Percentiles rank a stretch among this genome's conserved stretches.
Conservation (phyloP, 83 land plant genomes). For the Diphasiastrum complanatum region DNA sequence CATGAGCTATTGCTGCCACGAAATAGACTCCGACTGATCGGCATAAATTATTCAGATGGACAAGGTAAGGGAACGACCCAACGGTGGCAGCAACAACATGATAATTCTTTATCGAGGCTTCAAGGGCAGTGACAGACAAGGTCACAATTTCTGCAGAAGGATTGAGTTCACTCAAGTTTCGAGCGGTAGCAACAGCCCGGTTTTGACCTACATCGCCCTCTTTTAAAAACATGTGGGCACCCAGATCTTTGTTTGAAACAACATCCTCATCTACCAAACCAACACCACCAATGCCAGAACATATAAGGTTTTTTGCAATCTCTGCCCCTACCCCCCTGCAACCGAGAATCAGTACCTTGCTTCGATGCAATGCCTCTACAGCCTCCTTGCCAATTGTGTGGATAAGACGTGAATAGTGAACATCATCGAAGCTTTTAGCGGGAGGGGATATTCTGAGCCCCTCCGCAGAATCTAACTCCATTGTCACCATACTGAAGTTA, state of each 20-base stretch:
- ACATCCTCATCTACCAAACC: slow-evolving; percentile 42
- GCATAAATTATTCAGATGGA: slow-evolving; percentile 30
- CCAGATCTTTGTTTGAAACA: slow-evolving; percentile 32
- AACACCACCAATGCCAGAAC: slow-evolving; percentile 34
- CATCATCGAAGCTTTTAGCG: too few relatives aligned
- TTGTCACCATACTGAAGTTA: too few relatives aligned
- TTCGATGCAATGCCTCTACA: slow-evolving; percentile 21
- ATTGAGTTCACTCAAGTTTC: slow-evolving; percentile 27
- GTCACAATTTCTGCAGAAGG: slow-evolving; percentile 21
- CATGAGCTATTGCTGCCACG: slow-evolving; percentile 29
- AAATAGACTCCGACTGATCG: slow-evolving; percentile 30
- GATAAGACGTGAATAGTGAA: slow-evolving; percentile 41
- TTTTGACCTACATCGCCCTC: slow-evolving; percentile 42
- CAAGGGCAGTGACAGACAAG: slow-evolving; percentile 23
- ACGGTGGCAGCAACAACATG: slow-evolving; percentile 27
- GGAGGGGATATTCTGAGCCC: too few relatives aligned
- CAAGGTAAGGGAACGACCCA: slow-evolving; percentile 30
- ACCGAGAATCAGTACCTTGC: slow-evolving; percentile 38
- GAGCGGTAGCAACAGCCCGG: slow-evolving; percentile 32
- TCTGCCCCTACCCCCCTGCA: slow-evolving; percentile 48
- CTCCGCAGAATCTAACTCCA: too few relatives aligned
- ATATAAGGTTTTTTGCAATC: slow-evolving; percentile 41
- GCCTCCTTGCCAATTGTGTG: slow-evolving; percentile 39
- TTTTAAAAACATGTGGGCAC: slow-evolving; percentile 31
- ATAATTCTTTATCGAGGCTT: slow-evolving; percentile 19